Base-by-base conservation (phyloP, 306 rosid species). In the Glycine tomentella region DNA sequence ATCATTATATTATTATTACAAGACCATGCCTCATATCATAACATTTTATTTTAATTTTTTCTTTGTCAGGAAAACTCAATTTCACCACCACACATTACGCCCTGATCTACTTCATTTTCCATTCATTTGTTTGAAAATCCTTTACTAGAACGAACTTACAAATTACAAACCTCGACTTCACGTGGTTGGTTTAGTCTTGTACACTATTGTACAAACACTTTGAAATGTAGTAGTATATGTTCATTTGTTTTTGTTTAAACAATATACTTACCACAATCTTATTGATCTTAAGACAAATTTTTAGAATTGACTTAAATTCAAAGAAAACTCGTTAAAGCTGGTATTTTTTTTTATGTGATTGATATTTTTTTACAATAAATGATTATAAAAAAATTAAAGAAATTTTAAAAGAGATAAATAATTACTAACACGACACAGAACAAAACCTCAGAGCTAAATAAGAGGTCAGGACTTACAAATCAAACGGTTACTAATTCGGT, bases 91-190 rank as follows among this genome's bases (percentile, higher is more conserved):
- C 6, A 38, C 44, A 5, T 38, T 38, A 38, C 6, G 44, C 44
- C 6, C 1, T 4, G 7, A 4, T 38, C 44, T 38, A 38, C 6
- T 38, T 38, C 44, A 38, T 38, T 38, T 38, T 3, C 38, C 38
- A 34, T 2, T 34, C 38, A 34, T 34, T 34, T 0, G 44, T 62
- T 71, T 40, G 4, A 50, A 25, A 16, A 44, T 58, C 40, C 65
- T 65, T n/a, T 38, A 33, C 45, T 38, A 34, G 44, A 38, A 38
- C 44, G 44, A 38, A 38, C 44, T 38, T 38, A 5, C 16, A 53
- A 52, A 33, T 38, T 38, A 0, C 16, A 53, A 52, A 45, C 31
- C 40, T 81, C 75, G 52, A 50, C 11, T 45, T 83, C 83, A 78
- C 76, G 66, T 64, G 66, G 46, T 34, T 9, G 38, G 65, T 36